A percentile compares a stretch with the other conserved stretches of the same genome.
phyloP scores from a whole-genome alignment of 23 red algal species.

The Gracilaria gracilis region DNA sequence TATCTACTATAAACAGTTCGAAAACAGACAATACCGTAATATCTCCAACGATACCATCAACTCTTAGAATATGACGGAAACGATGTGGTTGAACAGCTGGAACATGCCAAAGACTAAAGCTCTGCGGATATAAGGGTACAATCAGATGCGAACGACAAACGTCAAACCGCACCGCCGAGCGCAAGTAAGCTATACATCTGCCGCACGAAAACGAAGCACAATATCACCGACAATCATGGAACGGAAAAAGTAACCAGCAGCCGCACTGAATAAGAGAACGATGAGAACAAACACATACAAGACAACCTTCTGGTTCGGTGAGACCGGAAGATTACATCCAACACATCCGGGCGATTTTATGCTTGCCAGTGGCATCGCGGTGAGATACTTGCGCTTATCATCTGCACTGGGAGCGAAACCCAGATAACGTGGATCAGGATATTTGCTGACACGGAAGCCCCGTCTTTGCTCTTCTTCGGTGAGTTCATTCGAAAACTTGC shows the following conservation, averaged over 20 bases:
- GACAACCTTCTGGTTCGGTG: constrained; percentile 13
- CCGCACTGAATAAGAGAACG: neutral
- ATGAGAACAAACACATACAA: constrained; percentile 13
- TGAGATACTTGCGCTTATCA: constrained; percentile 28
- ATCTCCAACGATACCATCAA: too few species aligned
- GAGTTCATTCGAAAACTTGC: constrained; percentile 4
- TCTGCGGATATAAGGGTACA: neutral
- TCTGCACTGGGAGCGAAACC: constrained; percentile 18
- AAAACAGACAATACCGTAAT: too few species aligned
- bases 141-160: neutral
- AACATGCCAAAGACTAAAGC: neutral
- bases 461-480: constrained; percentile 10
- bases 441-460: constrained; percentile 21
- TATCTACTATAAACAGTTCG: too few species aligned
- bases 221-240: constrained; percentile 23
- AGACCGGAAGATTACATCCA: constrained; percentile 4
- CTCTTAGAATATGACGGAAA: neutral
- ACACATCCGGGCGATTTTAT: neutral
- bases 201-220: neutral
- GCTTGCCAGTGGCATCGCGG: constrained; percentile 15
- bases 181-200: neutral
- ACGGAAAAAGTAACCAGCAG: constrained; percentile 9
- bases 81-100: neutral
- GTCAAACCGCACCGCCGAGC: neutral
- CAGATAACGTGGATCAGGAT: constrained; percentile 35